These are phyloP conservation scores for Blepharisma stoltei DNA, from an alignment of 73 alveolate species.

Conservation along the genomic window DNA sequence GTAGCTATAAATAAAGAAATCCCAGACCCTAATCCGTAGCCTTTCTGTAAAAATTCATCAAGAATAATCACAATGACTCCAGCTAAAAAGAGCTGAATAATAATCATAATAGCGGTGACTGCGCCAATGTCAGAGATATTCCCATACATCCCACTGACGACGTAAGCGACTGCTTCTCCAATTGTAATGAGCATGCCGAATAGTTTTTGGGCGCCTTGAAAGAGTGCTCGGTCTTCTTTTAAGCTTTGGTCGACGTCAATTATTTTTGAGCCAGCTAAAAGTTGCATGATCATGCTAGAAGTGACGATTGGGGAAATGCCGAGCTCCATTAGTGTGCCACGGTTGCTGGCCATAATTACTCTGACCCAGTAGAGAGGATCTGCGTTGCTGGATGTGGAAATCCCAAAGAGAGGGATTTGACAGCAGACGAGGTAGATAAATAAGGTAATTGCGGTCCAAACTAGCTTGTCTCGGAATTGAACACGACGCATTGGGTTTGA, in stretches of 20 bases:
- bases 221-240: slow-evolving; percentile 81
- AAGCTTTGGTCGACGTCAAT: slow-evolving; percentile 95
- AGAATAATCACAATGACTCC: slow-evolving; percentile 96
- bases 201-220: slow-evolving; percentile 94
- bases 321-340: slow-evolving; percentile 99
- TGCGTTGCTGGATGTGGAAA: slow-evolving; percentile 45
- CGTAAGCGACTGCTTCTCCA: slow-evolving; percentile 99
- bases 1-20: slow-evolving; percentile 99
- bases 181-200: slow-evolving; percentile 87
- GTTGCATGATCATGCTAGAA: slow-evolving; percentile 98
- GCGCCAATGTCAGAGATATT: slow-evolving; percentile 89
- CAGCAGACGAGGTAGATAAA: slow-evolving; percentile 98
- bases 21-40: slow-evolving; percentile 99
- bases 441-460: slow-evolving; percentile 98
- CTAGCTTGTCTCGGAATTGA: slow-evolving; percentile 70
- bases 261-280: slow-evolving; percentile 97
- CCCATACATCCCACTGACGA: slow-evolving; percentile 99
- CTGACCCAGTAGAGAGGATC: slow-evolving; percentile 51
- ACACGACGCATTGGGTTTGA: slow-evolving; percentile 90
- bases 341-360: slow-evolving; percentile 99
- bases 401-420: slow-evolving; percentile 99
- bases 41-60: slow-evolving; percentile 88
- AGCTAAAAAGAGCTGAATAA: slow-evolving; percentile 93
- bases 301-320: slow-evolving; percentile 99
- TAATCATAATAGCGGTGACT: slow-evolving; percentile 84